Conservation (phyloP, 805 yeast genomes). For the Hanseniaspora lachancei region DNA sequence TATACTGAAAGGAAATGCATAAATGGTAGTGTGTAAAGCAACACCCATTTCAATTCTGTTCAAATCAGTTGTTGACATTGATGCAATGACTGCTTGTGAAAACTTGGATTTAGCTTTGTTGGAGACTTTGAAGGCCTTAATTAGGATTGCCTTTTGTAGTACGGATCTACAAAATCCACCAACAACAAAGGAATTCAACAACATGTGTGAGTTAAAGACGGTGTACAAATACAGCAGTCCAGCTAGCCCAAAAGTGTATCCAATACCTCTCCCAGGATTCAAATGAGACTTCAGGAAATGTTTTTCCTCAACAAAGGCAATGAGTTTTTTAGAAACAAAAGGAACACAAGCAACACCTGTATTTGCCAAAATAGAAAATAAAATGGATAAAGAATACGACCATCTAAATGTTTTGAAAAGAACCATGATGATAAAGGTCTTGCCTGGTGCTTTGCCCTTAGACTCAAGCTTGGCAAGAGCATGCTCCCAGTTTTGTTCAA, state of each 20-base stretch:
- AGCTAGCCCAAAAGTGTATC: slow-evolving; percentile 45
- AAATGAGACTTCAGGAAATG: slow-evolving; percentile 27
- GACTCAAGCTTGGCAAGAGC: slow-evolving; percentile 19
- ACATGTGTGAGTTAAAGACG: slow-evolving; percentile 36
- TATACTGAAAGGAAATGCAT: slow-evolving; percentile 41
- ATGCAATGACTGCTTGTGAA: slow-evolving; percentile 53
- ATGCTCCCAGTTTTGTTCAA: slow-evolving; percentile 22
- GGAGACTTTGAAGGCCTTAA: slow-evolving; percentile 48
- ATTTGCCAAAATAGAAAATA: slow-evolving; percentile 36
- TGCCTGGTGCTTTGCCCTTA: slow-evolving; percentile 31
- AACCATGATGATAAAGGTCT: slow-evolving; percentile 30
- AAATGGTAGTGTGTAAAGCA: slow-evolving; percentile 44
- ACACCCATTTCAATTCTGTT: slow-evolving; percentile 60
- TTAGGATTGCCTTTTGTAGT: slow-evolving; percentile 50
- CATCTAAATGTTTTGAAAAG: slow-evolving; percentile 38
- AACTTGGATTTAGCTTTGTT: slow-evolving; percentile 40
- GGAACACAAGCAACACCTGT: slow-evolving; percentile 40
- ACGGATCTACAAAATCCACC: slow-evolving; percentile 60
- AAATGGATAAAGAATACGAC: slow-evolving; percentile 32
- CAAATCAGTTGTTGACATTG: slow-evolving; percentile 64
- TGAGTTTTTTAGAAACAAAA: slow-evolving; percentile 39
- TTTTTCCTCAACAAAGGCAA: slow-evolving; percentile 39
- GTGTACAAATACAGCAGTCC: slow-evolving; percentile 32
- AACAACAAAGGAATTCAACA: slow-evolving; percentile 38
- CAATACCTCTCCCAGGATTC: slow-evolving; percentile 43